phyloP scores from a whole-genome alignment of 139 green algal species.

The Volvox africanus region DNA sequence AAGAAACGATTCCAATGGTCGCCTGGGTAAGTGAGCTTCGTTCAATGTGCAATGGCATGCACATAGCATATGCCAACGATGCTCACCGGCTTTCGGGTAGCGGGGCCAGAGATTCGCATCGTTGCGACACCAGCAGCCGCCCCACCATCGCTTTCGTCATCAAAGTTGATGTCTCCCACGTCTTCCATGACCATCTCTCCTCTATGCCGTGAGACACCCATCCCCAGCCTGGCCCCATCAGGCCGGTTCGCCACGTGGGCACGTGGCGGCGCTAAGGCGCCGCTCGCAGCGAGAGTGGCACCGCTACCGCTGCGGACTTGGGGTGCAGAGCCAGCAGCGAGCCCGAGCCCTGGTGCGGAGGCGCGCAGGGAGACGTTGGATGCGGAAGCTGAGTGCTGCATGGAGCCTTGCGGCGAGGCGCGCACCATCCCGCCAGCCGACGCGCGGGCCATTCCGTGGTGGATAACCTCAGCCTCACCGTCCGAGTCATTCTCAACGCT shows the following conservation, averaged over 20 bases:
- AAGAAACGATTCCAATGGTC: too few species aligned
- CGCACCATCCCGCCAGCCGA: neutral
- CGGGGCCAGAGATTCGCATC: neutral
- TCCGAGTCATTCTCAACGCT: slow-evolving; percentile 10
- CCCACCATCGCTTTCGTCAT: neutral
- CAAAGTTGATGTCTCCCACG: slow-evolving; percentile 11
- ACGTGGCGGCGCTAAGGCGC: neutral
- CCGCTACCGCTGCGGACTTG: neutral
- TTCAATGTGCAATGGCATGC: neutral
- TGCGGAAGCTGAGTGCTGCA: slow-evolving; percentile 7
- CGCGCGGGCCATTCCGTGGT: neutral
- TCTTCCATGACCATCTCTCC: slow-evolving; percentile 44
- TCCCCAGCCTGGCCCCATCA: neutral
- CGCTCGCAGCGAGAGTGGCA: neutral
- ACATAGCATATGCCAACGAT: neutral
- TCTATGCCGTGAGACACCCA: neutral
- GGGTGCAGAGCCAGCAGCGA: neutral
- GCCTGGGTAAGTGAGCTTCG: too few species aligned
- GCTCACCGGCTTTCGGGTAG: slow-evolving; percentile 28
- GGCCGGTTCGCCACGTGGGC: neutral
- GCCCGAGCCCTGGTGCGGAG: slow-evolving; percentile 4
- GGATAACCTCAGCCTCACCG: slow-evolving; percentile 25
- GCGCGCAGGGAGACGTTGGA: neutral
- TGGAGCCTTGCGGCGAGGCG: neutral
- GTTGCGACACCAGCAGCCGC: neutral